Evolutionary conservation across 1,284 basidiomycete genomes (phyloP).

Genomic region (Lignosus rhinocerotis): DNA sequence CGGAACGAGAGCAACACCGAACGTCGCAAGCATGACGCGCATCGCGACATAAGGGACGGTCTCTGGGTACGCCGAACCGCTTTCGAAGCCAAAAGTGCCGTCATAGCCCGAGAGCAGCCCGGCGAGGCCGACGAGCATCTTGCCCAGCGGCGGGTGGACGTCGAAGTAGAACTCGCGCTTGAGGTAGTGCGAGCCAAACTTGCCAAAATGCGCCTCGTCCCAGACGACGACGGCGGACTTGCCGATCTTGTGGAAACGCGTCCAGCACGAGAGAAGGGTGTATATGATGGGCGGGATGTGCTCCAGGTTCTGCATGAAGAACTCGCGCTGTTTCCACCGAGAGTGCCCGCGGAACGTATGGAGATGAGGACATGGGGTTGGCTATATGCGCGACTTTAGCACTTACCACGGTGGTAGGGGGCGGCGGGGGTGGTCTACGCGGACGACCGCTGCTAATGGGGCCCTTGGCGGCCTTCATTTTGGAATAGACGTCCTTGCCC

Average conservation of each 20-base stretch:
- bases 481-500: conserved; percentile 75
- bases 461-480: conserved; percentile 49
- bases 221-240: conserved; percentile 87
- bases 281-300: conserved; percentile 84
- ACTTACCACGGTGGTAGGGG: conserved; percentile 71
- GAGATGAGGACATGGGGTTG: not conserved
- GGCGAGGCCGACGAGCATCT: conserved; percentile 96
- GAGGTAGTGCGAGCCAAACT: conserved; percentile 95
- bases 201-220: conserved; percentile 99
- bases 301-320: conserved; percentile 81
- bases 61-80: conserved; percentile 83
- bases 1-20: conserved; percentile 95
- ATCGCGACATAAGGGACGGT: conserved; percentile 91
- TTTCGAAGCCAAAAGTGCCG: conserved; percentile 93
- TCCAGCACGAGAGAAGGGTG: conserved; percentile 92
- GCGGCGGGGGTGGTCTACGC: conserved; percentile 59
- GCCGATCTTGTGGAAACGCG: conserved; percentile 95
- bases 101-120: conserved; percentile 92
- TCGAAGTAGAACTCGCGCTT: conserved; percentile 96
- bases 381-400: conserved; percentile 3
- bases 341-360: not conserved
- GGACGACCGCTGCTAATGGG: conserved; percentile 61
- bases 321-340: conserved; percentile 82
- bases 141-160: conserved; percentile 97
- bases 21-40: conserved; percentile 92